phyloP scores from a whole-genome alignment of 1,139 yeast species.

The Yamadazyma atmosphaerica region DNA sequence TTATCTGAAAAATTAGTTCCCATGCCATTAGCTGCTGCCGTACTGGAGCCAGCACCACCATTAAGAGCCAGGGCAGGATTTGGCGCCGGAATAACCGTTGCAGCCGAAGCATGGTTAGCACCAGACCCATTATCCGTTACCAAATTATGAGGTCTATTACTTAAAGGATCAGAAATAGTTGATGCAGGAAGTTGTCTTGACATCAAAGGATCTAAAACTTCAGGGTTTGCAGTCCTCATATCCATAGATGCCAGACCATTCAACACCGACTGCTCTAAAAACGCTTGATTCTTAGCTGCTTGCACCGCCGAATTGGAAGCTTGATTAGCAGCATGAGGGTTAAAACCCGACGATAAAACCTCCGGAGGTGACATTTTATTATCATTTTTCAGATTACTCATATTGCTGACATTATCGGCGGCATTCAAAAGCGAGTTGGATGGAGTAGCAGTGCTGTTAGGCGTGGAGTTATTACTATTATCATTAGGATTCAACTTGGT shows the following conservation, averaged over 20 bases:
- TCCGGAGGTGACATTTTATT: too few relatives aligned
- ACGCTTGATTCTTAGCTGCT: neutral
- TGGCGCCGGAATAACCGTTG: too few relatives aligned
- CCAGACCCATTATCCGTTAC: constrained; percentile 3
- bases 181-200: neutral
- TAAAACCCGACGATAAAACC: too few relatives aligned
- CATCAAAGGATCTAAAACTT: neutral
- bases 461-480: neutral
- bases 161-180: neutral
- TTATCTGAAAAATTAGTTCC: constrained; percentile 9
- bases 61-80: too few relatives aligned
- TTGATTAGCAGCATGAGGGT: too few relatives aligned
- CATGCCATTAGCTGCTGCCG: neutral
- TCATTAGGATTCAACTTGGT: constrained; percentile 12
- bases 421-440: neutral
- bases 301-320: neutral
- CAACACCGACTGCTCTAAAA: neutral
- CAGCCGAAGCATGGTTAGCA: constrained; percentile 4
- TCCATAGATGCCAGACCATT: neutral
- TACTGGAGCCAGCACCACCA: neutral
- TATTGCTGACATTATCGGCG: too few relatives aligned
- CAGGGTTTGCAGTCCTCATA: neutral
- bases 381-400: too few relatives aligned
- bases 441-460: neutral
- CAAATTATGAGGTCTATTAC: neutral